Percentiles rank a stretch among this genome's conserved stretches.
These are phyloP conservation scores for Saccharomycopsis sp. DNA, from an alignment of 805 yeast genomes.

Conservation along the genomic window DNA sequence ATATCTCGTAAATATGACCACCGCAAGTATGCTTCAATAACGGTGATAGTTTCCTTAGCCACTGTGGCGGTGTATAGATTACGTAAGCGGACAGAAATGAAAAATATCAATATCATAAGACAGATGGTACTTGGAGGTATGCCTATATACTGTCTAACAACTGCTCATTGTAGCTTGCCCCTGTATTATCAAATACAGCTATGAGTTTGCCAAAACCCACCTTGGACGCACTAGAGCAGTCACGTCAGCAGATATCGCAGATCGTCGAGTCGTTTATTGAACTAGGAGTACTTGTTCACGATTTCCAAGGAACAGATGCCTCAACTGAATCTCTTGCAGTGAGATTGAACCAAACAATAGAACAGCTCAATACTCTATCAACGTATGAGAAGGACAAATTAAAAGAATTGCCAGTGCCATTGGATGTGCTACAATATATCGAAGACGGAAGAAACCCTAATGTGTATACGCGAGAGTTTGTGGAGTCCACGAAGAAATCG, in stretches of 20 bases:
- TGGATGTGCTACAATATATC: conserved; percentile 83
- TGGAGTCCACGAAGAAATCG: conserved; percentile 84
- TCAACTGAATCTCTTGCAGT: conserved; percentile 51
- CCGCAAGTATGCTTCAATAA: no score
- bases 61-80: no score
- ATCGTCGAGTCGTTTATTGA: conserved; percentile 79
- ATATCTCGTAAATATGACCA: no score
- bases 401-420: conserved; percentile 49
- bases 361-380: conserved; percentile 32
- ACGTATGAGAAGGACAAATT: conserved; percentile 30
- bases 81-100: no score
- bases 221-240: conserved; percentile 28
- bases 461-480: conserved; percentile 92
- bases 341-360: conserved; percentile 36
- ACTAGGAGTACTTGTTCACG: conserved; percentile 87
- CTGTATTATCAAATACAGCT: no score
- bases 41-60: no score
- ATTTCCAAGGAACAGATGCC: conserved; percentile 82
- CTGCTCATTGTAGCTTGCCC: no score
- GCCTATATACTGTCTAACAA: no score
- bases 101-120: no score
- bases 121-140: no score
- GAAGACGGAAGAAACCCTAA: conserved; percentile 98
- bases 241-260: conserved; percentile 37
- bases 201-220: conserved; percentile 17